Evolutionary conservation across 495 filamentous ascomycete species (phyloP).

Genomic region (Penicillium salamii): DNA sequence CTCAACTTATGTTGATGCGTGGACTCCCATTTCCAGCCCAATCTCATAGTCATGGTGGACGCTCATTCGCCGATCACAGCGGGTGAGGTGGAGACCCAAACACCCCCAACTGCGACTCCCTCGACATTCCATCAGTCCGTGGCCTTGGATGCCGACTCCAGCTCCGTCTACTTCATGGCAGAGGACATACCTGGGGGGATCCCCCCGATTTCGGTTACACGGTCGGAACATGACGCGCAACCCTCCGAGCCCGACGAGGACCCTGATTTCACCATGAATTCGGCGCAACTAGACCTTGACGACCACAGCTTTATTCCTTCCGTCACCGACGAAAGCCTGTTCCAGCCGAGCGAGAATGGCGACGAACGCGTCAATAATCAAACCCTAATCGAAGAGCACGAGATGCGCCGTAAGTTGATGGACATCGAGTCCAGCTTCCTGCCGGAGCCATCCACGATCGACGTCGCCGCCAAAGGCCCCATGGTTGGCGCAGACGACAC

Average conservation of each 20-base stretch:
- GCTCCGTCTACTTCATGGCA: constrained; percentile 35
- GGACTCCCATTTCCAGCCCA: too few species aligned
- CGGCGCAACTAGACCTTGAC: constrained; percentile 10
- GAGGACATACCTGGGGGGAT: constrained; percentile 31
- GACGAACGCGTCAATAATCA: constrained; percentile 43
- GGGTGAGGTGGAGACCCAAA: constrained; percentile 38
- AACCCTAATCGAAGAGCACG: constrained; percentile 58
- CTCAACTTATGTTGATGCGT: too few species aligned
- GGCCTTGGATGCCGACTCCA: constrained; percentile 37
- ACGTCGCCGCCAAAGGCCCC: constrained; percentile 27
- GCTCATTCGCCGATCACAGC: constrained; percentile 18
- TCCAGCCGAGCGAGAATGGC: constrained; percentile 38
- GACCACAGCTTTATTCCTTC: constrained; percentile 33
- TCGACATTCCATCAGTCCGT: constrained; percentile 37
- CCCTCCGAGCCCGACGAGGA: constrained; percentile 10
- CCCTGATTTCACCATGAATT: constrained; percentile 12
- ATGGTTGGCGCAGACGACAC: constrained; percentile 40
- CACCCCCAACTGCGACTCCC: constrained; percentile 26
- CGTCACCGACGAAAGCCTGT: constrained; percentile 39
- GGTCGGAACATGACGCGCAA: constrained; percentile 14
- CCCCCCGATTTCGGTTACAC: constrained; percentile 21
- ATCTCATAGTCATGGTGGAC: background rate
- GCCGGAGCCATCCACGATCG: constrained; percentile 48
- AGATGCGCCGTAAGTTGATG: constrained; percentile 69
- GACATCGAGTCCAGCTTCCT: constrained; percentile 89